Percentiles rank a stretch among this genome's conserved stretches.
These are phyloP conservation scores for Galerina sulciceps DNA, from an alignment of 768 basidiomycete species.

Conservation along the genomic window DNA sequence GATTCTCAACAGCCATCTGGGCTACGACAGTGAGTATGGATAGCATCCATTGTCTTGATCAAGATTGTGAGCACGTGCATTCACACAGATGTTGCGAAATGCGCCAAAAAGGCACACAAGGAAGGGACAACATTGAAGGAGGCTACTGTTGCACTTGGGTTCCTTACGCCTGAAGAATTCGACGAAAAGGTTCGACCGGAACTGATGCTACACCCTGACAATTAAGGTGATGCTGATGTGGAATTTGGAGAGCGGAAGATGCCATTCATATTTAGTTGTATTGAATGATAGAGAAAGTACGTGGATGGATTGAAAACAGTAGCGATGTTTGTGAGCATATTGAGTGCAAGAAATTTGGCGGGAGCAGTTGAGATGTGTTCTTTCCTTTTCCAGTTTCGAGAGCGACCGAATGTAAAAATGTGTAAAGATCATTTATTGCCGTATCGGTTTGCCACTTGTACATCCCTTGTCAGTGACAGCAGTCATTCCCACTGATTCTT, in stretches of 20 bases:
- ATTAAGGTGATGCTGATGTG: constrained; percentile 24
- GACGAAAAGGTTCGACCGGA: constrained; percentile 93
- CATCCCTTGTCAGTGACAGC: constrained; percentile 33
- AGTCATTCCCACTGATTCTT: constrained; percentile 28
- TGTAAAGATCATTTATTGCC: constrained; percentile 31
- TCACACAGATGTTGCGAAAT: constrained; percentile 88
- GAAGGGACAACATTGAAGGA: constrained; percentile 97
- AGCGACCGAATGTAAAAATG: constrained; percentile 30
- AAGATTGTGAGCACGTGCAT: constrained; percentile 14
- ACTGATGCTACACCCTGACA: constrained; percentile 80
- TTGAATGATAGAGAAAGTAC: constrained; percentile 17
- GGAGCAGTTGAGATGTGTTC: constrained; percentile 20
- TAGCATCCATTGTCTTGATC: background rate
- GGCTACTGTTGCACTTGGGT: constrained; percentile 87
- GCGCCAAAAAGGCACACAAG: constrained; percentile 99
- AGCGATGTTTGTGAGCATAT: constrained; percentile 1
- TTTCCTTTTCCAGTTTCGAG: constrained; percentile 32
- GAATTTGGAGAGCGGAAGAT: constrained; percentile 14
- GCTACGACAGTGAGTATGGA: constrained; percentile 86
- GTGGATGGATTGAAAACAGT: constrained; percentile 9
- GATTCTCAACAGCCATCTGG: constrained; percentile 92
- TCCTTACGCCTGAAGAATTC: constrained; percentile 89
- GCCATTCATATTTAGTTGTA: constrained; percentile 28
- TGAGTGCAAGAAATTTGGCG: constrained; percentile 5
- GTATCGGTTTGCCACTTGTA: constrained; percentile 24